These are phyloP conservation scores for Achaetomiella virescens DNA, from an alignment of 495 filamentous ascomycete genomes.

Conservation along the genomic window DNA sequence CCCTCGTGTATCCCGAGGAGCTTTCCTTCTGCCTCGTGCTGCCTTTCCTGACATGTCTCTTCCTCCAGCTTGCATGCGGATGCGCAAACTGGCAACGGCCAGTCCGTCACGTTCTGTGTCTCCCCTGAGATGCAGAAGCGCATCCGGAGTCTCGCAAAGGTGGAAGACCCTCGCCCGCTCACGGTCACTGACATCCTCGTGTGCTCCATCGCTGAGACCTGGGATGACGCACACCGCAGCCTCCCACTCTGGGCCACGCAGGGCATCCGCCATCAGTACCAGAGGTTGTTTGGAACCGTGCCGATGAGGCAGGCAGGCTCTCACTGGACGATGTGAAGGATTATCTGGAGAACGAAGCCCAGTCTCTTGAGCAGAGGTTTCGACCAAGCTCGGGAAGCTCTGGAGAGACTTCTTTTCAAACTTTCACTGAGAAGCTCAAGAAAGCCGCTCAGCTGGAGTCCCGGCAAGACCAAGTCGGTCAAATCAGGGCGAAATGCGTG, in stretches of 20 bases:
- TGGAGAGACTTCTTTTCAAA: neutral
- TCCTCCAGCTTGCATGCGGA: slow-evolving; percentile 56
- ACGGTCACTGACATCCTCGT: slow-evolving; percentile 4
- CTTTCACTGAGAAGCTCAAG: neutral
- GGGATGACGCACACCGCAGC: slow-evolving; percentile 5
- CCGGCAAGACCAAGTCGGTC: slow-evolving; percentile 43
- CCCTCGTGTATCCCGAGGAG: neutral
- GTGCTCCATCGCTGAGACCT: slow-evolving; percentile 2
- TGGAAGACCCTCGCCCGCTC: slow-evolving; percentile 7
- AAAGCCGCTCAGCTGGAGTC: neutral
- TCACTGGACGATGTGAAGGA: slow-evolving; percentile 25
- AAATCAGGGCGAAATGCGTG: slow-evolving; percentile 44
- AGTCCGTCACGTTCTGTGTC: slow-evolving; percentile 55
- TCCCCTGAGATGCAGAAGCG: slow-evolving; percentile 47
- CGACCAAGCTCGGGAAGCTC: neutral
- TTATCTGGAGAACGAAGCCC: slow-evolving; percentile 40
- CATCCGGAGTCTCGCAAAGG: slow-evolving; percentile 20
- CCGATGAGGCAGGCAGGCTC: neutral
- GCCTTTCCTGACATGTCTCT: neutral
- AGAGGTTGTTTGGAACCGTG: neutral
- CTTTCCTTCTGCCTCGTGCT: too few species aligned
- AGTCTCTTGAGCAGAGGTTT: slow-evolving; percentile 22
- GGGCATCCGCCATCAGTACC: slow-evolving; percentile 5
- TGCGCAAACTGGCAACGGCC: slow-evolving; percentile 58
- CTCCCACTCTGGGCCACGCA: slow-evolving; percentile 3